Conservation (phyloP, 441 rosid genomes). For the Isatis lusitanica region DNA sequence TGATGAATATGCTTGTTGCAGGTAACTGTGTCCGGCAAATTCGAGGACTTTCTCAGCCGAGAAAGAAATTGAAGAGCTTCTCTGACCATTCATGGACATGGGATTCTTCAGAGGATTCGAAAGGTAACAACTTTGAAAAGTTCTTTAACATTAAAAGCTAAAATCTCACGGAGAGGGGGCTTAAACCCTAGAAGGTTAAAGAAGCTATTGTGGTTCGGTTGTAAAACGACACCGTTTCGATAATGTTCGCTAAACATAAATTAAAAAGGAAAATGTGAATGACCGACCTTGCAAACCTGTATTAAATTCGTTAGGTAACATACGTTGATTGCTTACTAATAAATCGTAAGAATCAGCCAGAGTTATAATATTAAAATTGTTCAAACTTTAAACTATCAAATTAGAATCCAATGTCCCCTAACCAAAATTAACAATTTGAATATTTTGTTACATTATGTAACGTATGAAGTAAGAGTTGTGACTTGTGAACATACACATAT, state of each 20-base stretch:
- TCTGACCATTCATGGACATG: slow-evolving; percentile 37
- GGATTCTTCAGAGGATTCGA: slow-evolving; percentile 15
- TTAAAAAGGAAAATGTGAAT: neutral
- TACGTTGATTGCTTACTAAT: slow-evolving; percentile 19
- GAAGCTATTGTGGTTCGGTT: neutral
- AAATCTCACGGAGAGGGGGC: neutral
- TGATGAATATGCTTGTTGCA: slow-evolving; percentile 43
- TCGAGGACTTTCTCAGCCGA: slow-evolving; percentile 28
- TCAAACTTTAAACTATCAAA: neutral
- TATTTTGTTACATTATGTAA: neutral
- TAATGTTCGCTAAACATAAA: neutral
- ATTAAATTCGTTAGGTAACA: slow-evolving; percentile 30
- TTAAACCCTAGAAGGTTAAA: slow-evolving; percentile 31
- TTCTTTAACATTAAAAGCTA: neutral
- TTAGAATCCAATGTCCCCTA: neutral
- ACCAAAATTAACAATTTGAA: neutral
- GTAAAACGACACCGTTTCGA: neutral
- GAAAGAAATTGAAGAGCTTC: slow-evolving; percentile 37
- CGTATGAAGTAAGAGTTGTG: slow-evolving; percentile 15
- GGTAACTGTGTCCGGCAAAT: slow-evolving; percentile 27
- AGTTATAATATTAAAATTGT: neutral
- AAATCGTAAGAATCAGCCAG: neutral
- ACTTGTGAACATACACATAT: slow-evolving; percentile 18
- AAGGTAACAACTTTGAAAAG: slow-evolving; percentile 10
- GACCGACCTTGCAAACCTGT: slow-evolving; percentile 8